Evolutionary conservation across 2,329 filamentous ascomycete species (phyloP), one percentile per base, ranked within the genome.

Genomic region (Thielaviopsis euricoi): DNA sequence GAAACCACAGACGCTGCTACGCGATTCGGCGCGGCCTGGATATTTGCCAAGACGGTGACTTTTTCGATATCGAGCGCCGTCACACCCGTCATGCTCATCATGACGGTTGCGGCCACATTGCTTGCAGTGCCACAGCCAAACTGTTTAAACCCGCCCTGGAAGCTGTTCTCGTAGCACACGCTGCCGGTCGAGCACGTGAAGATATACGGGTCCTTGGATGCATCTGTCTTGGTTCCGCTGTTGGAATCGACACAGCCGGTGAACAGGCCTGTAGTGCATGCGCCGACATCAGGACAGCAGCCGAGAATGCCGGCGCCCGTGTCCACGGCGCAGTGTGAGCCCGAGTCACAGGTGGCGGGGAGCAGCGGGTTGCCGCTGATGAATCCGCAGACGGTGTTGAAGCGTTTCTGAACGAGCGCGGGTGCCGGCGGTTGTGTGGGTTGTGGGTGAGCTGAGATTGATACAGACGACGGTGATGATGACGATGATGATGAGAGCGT

Each of bases 401-500:
- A 67, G 69, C 95, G 37, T 89, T 89, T 0, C 72, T 95, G 0
- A 87, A 96, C 66, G 85, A 86, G 67, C 89, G 89, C 23, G 85
- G 81, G 54, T 22, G 43, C 22, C 23, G 63, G 67, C 40, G 73
- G 73, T 26, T 56, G 43, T 56, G 71, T 68, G 56, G 64, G 69
- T 19, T 67, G 65, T 23, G 65, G 65, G 54, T 74, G 59, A 1
- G 71, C 66, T 58, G 66, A 64, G 22, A 19, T 54, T 29, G 33
- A 22, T 29, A n/a, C 9, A 33, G 29, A n/a, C n/a, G 55, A 69
- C 60, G 12, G 66, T 56, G 64, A 64, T 15, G 51, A 23, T 23
- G 50, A 26, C 0, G 56, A 48, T 6, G 56, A 55, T 6, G 53
- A 23, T 21, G 52, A 33, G 29, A 33, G 65, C 6, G 73, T 75